phyloP scores from a whole-genome alignment of 495 filamentous ascomycete species.

The Glutinoglossum americanum region DNA sequence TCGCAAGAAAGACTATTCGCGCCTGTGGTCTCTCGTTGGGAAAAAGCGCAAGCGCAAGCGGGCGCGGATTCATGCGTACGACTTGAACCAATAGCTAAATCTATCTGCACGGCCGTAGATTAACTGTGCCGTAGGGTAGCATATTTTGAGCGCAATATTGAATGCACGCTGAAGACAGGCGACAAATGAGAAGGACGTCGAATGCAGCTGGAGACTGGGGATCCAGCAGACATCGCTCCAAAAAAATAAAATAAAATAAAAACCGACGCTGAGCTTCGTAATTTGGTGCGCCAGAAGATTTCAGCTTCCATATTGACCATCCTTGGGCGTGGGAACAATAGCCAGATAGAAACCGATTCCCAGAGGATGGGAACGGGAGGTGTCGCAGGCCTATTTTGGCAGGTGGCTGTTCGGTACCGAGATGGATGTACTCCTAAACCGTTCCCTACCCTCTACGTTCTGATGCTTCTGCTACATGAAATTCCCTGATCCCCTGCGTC shows the following conservation, averaged over 20 bases:
- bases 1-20: too few relatives aligned
- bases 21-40: neutral
- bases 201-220: neutral
- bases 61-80: neutral
- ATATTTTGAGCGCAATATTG: neutral
- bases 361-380: neutral
- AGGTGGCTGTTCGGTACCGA: neutral
- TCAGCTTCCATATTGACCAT: neutral
- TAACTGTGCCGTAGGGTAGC: neutral
- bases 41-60: neutral
- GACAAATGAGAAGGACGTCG: neutral
- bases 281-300: neutral
- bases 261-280: neutral
- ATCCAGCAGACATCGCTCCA: neutral
- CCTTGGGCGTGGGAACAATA: neutral
- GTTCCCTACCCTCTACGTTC: neutral
- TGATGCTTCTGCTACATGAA: neutral
- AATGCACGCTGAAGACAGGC: too few relatives aligned
- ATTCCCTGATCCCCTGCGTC: neutral
- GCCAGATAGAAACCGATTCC: neutral
- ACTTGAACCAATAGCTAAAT: too few relatives aligned
- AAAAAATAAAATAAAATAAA: neutral
- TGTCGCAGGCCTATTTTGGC: neutral
- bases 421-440: neutral
- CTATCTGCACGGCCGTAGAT: neutral